Percentiles rank a stretch among this genome's conserved stretches.
These are phyloP conservation scores for Diaporthe citriasiana DNA, from an alignment of 2,329 filamentous ascomycete genomes.

Conservation along the genomic window DNA sequence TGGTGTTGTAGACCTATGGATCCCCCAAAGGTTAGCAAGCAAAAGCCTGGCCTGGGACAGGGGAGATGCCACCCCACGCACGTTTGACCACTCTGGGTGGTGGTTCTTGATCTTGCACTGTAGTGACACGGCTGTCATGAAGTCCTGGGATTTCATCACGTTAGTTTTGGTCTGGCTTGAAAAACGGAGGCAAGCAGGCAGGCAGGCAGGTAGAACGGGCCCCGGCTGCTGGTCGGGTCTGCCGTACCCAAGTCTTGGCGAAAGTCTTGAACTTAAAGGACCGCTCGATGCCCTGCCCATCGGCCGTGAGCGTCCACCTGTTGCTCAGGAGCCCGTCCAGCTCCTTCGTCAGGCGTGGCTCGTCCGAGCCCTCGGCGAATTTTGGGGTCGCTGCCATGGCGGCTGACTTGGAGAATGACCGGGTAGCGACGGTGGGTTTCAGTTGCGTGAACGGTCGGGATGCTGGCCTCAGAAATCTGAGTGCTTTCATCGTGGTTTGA, in stretches of 20 bases:
- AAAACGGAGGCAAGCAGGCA: too few relatives aligned
- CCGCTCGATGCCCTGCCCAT: conserved; percentile 70
- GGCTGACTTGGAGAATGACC: conserved; percentile 19
- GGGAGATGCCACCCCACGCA: conserved; percentile 51
- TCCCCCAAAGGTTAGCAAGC: not conserved
- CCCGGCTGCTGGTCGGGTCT: not conserved
- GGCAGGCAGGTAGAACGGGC: too few relatives aligned
- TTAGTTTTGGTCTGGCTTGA: not conserved
- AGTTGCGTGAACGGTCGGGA: not conserved
- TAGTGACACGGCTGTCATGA: conserved; percentile 79
- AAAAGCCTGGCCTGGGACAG: not conserved
- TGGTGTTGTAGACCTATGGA: conserved; percentile 78
- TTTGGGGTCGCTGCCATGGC: conserved; percentile 41
- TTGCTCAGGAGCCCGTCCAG: conserved; percentile 54
- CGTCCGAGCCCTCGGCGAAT: conserved; percentile 64
- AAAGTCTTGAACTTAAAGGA: conserved; percentile 76
- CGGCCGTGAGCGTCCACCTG: conserved; percentile 65
- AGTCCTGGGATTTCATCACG: conserved; percentile 64
- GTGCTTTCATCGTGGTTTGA: conserved; percentile 11
- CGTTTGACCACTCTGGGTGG: conserved; percentile 84
- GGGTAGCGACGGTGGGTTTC: not conserved
- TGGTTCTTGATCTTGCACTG: conserved; percentile 78
- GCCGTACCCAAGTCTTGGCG: conserved; percentile 73
- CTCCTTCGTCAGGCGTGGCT: conserved; percentile 52
- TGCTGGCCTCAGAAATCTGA: not conserved